Evolutionary conservation across 495 filamentous ascomycete genomes (phyloP).

Genomic region (Penicillium silybi): DNA sequence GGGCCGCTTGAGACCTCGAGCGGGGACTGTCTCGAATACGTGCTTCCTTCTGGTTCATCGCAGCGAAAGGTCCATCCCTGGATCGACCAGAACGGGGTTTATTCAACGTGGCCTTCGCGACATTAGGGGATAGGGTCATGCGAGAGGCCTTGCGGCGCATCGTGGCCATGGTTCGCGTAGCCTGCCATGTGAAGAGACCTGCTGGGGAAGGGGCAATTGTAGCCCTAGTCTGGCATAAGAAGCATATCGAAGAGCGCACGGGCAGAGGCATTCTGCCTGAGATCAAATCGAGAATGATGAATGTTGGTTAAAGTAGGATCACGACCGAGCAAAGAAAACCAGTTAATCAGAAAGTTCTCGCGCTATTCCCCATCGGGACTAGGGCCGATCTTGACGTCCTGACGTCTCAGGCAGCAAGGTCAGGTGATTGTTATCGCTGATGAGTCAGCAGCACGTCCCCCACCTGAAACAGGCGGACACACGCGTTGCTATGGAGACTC

Average conservation of each 20-base stretch:
- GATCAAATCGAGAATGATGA: conserved; percentile 2
- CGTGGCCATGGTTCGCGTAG: conserved; percentile 38
- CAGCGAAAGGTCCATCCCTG: conserved; percentile 63
- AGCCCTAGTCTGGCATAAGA: conserved; percentile 36
- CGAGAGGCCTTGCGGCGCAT: conserved; percentile 56
- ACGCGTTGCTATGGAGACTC: conserved; percentile 39
- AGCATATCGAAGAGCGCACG: conserved; percentile 32
- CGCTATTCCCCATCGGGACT: conserved; percentile 23
- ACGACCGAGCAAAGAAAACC: conserved; percentile 16
- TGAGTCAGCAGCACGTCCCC: conserved; percentile 12
- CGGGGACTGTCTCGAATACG: conserved; percentile 47
- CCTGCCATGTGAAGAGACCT: conserved; percentile 29
- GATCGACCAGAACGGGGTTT: conserved; percentile 30
- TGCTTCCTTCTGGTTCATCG: conserved; percentile 72
- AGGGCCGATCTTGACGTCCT: conserved; percentile 25
- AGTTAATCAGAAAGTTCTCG: conserved; percentile 18
- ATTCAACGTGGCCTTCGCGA: conserved; percentile 51
- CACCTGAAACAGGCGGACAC: not conserved
- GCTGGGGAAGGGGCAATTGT: conserved; percentile 11
- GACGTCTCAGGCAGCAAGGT: conserved; percentile 18
- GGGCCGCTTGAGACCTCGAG: conserved; percentile 35
- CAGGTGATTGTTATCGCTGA: conserved; percentile 12
- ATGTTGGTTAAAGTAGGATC: not conserved
- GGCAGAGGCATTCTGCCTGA: conserved; percentile 34
- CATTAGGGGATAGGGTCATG: conserved; percentile 74